Conservation (phyloP, 2,329 filamentous ascomycete genomes). For the Diplocarpon rosae region DNA sequence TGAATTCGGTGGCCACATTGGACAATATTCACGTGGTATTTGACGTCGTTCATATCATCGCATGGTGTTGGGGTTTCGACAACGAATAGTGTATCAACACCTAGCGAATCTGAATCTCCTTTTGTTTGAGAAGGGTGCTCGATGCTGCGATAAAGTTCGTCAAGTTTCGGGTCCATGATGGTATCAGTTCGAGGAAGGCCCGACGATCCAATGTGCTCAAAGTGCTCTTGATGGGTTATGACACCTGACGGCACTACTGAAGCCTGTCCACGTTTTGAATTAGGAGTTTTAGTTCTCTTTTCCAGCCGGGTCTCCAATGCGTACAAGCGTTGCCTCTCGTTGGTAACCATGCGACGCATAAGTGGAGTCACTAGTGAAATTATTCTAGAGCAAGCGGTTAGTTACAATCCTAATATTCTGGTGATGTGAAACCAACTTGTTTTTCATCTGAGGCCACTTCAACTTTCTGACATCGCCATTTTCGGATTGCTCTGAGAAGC, state of each 20-base stretch:
- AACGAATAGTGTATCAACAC: neutral
- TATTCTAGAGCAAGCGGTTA: constrained; percentile 17
- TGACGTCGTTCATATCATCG: neutral
- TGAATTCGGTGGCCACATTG: constrained; percentile 14
- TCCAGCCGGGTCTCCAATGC: constrained; percentile 16
- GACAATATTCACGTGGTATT: constrained; percentile 5
- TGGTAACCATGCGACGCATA: constrained; percentile 27
- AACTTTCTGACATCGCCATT: constrained; percentile 14
- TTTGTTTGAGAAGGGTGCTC: neutral
- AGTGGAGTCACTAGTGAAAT: constrained; percentile 22
- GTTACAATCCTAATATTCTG: neutral
- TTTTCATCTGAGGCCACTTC: constrained; percentile 24
- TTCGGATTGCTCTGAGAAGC: constrained; percentile 16
- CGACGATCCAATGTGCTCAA: neutral
- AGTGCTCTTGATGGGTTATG: neutral
- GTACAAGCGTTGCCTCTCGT: constrained; percentile 26
- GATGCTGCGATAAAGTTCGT: constrained; percentile 10
- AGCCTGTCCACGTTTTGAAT: neutral
- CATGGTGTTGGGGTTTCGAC: neutral
- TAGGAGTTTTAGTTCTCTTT: constrained; percentile 8
- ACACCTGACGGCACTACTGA: neutral
- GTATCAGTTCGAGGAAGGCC: neutral
- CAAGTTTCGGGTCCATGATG: constrained; percentile 7
- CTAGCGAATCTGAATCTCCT: neutral
- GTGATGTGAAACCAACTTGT: constrained; percentile 19